Evolutionary conservation across 1,284 basidiomycete species (phyloP).

Genomic region (Rhodofomes roseus): DNA sequence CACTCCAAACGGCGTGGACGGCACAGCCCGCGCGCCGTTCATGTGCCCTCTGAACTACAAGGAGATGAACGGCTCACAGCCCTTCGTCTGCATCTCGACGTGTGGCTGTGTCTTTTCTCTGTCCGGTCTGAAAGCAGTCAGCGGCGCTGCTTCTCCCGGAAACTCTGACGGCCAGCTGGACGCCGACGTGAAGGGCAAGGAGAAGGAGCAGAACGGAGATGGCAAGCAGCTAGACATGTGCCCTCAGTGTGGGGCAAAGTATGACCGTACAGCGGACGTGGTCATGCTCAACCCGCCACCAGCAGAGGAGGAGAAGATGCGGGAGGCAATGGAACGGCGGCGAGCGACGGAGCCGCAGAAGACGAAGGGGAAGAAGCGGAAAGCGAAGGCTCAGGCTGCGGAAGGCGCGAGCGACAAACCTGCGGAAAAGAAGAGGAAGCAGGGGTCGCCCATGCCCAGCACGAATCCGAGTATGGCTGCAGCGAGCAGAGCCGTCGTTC

Average conservation of each 20-base stretch:
- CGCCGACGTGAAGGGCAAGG: constrained; percentile 26
- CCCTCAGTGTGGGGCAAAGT: constrained; percentile 73
- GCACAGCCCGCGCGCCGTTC: constrained; percentile 57
- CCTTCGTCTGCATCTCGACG: constrained; percentile 81
- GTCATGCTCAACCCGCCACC: constrained; percentile 58
- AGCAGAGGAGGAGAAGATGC: constrained; percentile 58
- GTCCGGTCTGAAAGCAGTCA: constrained; percentile 66
- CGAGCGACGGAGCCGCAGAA: constrained; percentile 52
- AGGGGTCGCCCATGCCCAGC: constrained; percentile 31
- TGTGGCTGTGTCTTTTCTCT: constrained; percentile 91
- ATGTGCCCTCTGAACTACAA: constrained; percentile 87
- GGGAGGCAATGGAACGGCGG: constrained; percentile 47
- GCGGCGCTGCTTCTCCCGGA: constrained; percentile 31
- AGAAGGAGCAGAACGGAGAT: constrained; percentile 13
- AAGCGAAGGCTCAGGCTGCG: constrained; percentile 32
- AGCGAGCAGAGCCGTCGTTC: constrained; percentile 57
- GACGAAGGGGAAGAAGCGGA: constrained; percentile 67
- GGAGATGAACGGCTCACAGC: constrained; percentile 89
- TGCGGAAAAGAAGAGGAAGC: constrained; percentile 38
- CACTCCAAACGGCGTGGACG: constrained; percentile 17
- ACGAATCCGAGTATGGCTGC: constrained; percentile 54
- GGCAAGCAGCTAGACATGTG: constrained; percentile 51
- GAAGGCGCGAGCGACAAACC: constrained; percentile 24
- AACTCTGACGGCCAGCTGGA: constrained; percentile 26
- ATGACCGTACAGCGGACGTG: constrained; percentile 49